These are phyloP conservation scores for Amanita exitialis DNA, from an alignment of 768 basidiomycete species.

Conservation along the genomic window DNA sequence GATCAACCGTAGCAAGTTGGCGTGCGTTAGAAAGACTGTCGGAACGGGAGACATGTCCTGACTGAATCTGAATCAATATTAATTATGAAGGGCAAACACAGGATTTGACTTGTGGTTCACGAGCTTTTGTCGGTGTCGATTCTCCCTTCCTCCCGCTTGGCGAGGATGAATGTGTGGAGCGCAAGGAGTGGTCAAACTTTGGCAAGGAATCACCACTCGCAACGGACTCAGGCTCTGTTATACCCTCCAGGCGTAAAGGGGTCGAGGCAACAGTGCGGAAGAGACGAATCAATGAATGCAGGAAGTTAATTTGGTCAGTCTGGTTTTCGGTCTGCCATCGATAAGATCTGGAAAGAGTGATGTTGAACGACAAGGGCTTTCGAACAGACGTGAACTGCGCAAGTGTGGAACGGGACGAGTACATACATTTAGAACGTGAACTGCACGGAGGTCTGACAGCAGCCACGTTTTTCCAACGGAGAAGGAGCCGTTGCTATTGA, in stretches of 20 bases:
- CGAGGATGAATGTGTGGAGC: constrained; percentile 10
- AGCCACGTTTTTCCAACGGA: constrained; percentile 98
- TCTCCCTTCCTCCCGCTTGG: background rate
- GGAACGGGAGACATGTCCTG: background rate
- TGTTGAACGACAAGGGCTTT: constrained; percentile 42
- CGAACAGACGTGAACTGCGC: constrained; percentile 29
- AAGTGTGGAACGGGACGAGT: constrained; percentile 4
- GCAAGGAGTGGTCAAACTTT: constrained; percentile 13
- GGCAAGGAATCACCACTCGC: constrained; percentile 18
- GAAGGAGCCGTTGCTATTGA: constrained; percentile 89
- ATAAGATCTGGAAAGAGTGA: constrained; percentile 86
- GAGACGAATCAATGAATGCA: constrained; percentile 54
- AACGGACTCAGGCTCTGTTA: constrained; percentile 31
- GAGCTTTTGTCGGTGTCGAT: background rate
- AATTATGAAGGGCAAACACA: background rate
- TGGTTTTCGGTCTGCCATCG: constrained; percentile 78
- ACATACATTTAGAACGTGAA: constrained; percentile 72
- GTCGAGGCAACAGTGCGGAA: constrained; percentile 40
- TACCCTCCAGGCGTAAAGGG: constrained; percentile 48
- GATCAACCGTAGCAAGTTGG: background rate
- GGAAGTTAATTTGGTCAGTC: constrained; percentile 63
- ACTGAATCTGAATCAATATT: background rate
- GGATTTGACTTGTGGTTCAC: background rate
- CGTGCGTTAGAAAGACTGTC: background rate
- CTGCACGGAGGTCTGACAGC: constrained; percentile 65